Conservation (phyloP, 2,329 filamentous ascomycete species). For the Knufia petricola region DNA sequence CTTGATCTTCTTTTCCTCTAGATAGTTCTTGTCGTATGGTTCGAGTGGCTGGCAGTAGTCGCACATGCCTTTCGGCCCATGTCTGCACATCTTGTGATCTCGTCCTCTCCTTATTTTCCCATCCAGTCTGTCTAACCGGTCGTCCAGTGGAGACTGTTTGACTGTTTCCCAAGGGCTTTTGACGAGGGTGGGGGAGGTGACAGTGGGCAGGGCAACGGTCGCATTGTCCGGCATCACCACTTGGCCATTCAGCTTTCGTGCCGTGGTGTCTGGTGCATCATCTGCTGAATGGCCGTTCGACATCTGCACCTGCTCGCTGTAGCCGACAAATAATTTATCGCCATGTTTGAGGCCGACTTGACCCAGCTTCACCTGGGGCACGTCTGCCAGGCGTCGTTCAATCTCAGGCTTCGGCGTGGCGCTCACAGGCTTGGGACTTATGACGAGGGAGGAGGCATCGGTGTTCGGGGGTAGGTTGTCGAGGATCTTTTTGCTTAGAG, state of each 20-base stretch:
- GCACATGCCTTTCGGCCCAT: constrained; percentile 96
- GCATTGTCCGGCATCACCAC: constrained; percentile 39
- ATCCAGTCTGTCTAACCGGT: constrained; percentile 74
- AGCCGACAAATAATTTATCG: constrained; percentile 80
- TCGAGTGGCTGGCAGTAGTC: constrained; percentile 98
- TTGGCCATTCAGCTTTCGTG: constrained; percentile 69
- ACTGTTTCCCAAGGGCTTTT: constrained; percentile 92
- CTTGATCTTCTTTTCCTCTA: constrained; percentile 96
- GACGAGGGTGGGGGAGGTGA: constrained; percentile 40
- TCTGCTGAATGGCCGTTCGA: constrained; percentile 41
- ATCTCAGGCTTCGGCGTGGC: constrained; percentile 37
- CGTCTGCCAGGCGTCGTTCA: constrained; percentile 41
- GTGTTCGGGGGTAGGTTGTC: constrained; percentile 51
- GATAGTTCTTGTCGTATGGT: constrained; percentile 79
- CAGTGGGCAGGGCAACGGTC: constrained; percentile 35
- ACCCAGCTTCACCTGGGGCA: constrained; percentile 47
- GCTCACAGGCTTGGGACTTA: constrained; percentile 53
- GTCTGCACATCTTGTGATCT: constrained; percentile 82
- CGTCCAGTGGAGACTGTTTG: constrained; percentile 76
- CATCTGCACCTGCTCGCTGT: constrained; percentile 48
- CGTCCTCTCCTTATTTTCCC: constrained; percentile 74
- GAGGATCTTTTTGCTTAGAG: constrained; percentile 46
- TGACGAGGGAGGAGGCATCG: constrained; percentile 45
- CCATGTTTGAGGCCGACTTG: constrained; percentile 66
- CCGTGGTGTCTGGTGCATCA: constrained; percentile 24